phyloP scores from a whole-genome alignment of 2,329 filamentous ascomycete genomes.

The Setomelanomma holmii region DNA sequence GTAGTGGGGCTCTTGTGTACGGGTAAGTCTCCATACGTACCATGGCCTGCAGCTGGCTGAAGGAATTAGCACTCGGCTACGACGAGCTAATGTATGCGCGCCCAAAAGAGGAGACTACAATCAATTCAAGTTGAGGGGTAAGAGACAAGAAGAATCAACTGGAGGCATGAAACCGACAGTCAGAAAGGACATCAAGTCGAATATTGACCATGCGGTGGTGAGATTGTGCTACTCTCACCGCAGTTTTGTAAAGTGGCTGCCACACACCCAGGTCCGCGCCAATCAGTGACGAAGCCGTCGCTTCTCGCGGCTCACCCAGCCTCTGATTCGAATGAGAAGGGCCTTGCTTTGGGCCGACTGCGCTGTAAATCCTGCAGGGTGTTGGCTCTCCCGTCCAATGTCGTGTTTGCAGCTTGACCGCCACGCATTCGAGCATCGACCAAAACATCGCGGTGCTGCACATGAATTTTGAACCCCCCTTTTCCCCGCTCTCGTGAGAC shows the following conservation, averaged over 20 bases:
- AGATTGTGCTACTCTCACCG: slow-evolving; percentile 34
- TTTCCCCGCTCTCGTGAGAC: slow-evolving; percentile 24
- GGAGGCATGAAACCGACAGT: not conserved
- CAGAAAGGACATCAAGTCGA: not conserved
- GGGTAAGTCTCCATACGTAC: slow-evolving; percentile 16
- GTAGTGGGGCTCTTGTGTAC: slow-evolving; percentile 23
- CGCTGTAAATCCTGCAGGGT: slow-evolving; percentile 30
- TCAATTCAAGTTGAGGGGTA: slow-evolving; percentile 7
- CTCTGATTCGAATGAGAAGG: slow-evolving; percentile 26
- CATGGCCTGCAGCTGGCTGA: slow-evolving; percentile 29
- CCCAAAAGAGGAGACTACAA: slow-evolving; percentile 24
- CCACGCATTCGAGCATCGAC: slow-evolving; percentile 24
- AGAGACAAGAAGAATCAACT: not conserved
- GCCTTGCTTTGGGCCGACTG: slow-evolving; percentile 23
- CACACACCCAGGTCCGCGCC: slow-evolving; percentile 20
- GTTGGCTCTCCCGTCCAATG: slow-evolving; percentile 16
- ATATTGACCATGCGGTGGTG: slow-evolving; percentile 8
- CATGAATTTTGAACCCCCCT: slow-evolving; percentile 14
- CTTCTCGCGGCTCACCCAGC: slow-evolving; percentile 20
- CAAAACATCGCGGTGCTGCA: slow-evolving; percentile 25
- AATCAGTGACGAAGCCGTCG: slow-evolving; percentile 22
- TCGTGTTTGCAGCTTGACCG: slow-evolving; percentile 32
- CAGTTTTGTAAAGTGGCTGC: slow-evolving; percentile 31
- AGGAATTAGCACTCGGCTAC: slow-evolving; percentile 20
- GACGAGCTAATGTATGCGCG: slow-evolving; percentile 36